Conservation (phyloP, 768 basidiomycete genomes). For the Hericium erinaceus region DNA sequence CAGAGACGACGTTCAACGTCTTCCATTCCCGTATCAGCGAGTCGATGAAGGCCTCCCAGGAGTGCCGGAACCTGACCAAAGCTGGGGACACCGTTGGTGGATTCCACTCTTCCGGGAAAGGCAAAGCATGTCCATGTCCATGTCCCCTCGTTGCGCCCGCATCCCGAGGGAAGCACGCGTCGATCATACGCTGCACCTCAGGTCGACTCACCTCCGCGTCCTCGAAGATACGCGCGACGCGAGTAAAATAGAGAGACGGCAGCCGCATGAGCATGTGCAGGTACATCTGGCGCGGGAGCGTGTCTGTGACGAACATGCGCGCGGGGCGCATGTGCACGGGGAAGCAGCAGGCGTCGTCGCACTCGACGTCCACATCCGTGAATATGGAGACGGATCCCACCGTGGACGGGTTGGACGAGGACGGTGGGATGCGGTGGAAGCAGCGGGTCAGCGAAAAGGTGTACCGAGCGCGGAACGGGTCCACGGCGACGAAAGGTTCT, state of each 20-base stretch:
- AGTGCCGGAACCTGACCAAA: conserved; percentile 48
- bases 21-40: conserved; percentile 69
- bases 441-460: conserved; percentile 3
- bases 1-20: conserved; percentile 66
- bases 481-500: conserved; percentile 28
- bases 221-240: conserved; percentile 67
- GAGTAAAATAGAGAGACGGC: conserved; percentile 73
- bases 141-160: background rate
- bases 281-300: conserved; percentile 35
- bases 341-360: conserved; percentile 9
- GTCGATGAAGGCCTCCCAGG: conserved; percentile 68
- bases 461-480: conserved; percentile 24
- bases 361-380: background rate
- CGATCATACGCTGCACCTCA: conserved; percentile 44
- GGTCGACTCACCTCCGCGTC: conserved; percentile 71
- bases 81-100: conserved; percentile 50
- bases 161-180: conserved; percentile 15
- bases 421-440: background rate
- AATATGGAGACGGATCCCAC: background rate
- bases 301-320: conserved; percentile 25
- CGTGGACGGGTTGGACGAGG: background rate
- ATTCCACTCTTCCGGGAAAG: conserved; percentile 29
- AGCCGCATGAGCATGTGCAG: conserved; percentile 48
- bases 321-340: conserved; percentile 7
- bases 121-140: conserved; percentile 9